Evolutionary conservation across 305 asterid genomes (phyloP), one percentile per base, ranked within the genome.

Genomic region (Plantago lanceolata): DNA sequence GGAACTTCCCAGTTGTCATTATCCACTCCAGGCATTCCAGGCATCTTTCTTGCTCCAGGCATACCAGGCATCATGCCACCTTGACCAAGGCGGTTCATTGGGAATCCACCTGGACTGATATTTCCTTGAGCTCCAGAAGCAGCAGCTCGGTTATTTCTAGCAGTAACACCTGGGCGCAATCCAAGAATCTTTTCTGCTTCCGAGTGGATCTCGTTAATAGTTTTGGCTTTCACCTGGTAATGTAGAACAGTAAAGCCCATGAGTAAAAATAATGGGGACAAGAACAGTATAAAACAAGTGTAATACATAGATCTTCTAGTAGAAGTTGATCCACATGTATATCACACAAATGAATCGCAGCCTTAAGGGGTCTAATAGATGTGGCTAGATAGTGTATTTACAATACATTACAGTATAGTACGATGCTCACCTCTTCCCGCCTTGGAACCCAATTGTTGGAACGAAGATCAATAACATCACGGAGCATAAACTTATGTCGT

Each of bases 1-100:
- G 88, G 89, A 67, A 86, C 78, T 75, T 91, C 98, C 98, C 96
- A 91, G 68, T 74, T 81, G 74, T 86, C 95, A 37, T 80, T 77
- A 66, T 83, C 89, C 18, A 82, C 58, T 33, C 90, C 96, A 5
- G 96, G 90, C 87, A 79, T 80, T 48, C 89, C 95, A 0, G 96
- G 87, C 86, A 88, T 86, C 78, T 84, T 90, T 69, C 96, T 75
- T 43, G 81, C 49, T 63, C 96, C 98, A 0, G 98, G 98, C 95
- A 83, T 84, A 28, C 97, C 97, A 4, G 97, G 96, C 94, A 88
- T 88, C 93, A 87, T 82, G 48, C 97, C 95, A 62, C 93, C 96
- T 12, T 82, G 14, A 53, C 95, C 96, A 26, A 88, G 95, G 12
- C 96, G 79, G 66, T 80, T 85, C 68, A 79, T 70, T 26, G 90